Evolutionary conservation across 83 land plant species (phyloP).

Genomic region (Picea abies): DNA sequence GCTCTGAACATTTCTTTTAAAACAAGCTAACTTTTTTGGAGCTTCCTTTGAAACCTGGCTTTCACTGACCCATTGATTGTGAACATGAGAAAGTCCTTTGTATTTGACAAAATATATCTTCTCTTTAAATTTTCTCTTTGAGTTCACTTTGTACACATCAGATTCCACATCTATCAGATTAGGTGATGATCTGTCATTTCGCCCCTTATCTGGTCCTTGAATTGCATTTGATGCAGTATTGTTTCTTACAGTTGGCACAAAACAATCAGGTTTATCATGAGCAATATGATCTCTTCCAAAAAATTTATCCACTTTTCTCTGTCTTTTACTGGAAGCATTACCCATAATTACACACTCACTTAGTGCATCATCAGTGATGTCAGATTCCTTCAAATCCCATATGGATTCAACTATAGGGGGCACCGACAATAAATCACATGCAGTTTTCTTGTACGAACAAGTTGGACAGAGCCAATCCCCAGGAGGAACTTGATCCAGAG

Average conservation of each 20-base stretch:
- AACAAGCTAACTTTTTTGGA: conserved; percentile 46
- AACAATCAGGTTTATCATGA: conserved; percentile 3
- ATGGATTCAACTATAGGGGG: conserved; percentile 61
- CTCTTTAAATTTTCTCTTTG: too few relatives aligned
- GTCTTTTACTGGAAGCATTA: not conserved
- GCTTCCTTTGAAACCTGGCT: conserved; percentile 43
- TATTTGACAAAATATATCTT: conserved; percentile 74
- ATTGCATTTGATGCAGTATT: too few relatives aligned
- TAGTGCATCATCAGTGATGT: not conserved
- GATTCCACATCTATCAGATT: too few relatives aligned
- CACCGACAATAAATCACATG: conserved; percentile 40
- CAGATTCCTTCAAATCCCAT: conserved; percentile 57
- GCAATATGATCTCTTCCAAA: not conserved
- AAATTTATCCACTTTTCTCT: not conserved
- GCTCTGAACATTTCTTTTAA: conserved; percentile 33
- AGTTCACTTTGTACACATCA: too few relatives aligned
- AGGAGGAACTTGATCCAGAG: too few relatives aligned
- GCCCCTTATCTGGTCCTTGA: not conserved
- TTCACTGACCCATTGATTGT: conserved; percentile 75
- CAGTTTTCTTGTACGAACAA: conserved; percentile 47
- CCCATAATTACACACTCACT: too few relatives aligned
- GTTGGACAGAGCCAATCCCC: conserved; percentile 49
- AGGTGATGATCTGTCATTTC: not conserved
- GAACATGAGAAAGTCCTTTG: conserved; percentile 69
- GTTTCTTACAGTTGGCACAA: not conserved